Evolutionary conservation across 1,139 yeast species (phyloP).

Genomic region (Candida dubliniensis): DNA sequence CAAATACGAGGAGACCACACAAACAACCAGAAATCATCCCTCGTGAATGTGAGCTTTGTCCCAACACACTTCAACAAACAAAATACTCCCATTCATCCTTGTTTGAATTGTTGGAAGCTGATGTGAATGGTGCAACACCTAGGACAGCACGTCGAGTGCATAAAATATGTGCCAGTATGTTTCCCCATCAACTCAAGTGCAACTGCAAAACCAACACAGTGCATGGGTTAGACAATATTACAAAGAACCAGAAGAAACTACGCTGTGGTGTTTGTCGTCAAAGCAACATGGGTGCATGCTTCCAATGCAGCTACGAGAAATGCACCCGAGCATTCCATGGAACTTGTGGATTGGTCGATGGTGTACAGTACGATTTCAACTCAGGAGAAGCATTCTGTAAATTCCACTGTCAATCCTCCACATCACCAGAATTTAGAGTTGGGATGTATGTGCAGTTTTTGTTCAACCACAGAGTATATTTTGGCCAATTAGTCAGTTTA

Average conservation of each 20-base stretch:
- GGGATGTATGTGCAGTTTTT: conserved; percentile 31
- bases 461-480: conserved; percentile 21
- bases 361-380: conserved; percentile 33
- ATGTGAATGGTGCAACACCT: conserved; percentile 12
- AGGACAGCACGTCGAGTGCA: conserved; percentile 34
- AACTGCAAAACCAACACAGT: conserved; percentile 15
- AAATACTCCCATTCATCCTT: conserved; percentile 15
- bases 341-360: conserved; percentile 56
- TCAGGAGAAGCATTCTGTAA: conserved; percentile 29
- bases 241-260: conserved; percentile 43
- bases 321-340: conserved; percentile 61
- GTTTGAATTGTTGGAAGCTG: conserved; percentile 32
- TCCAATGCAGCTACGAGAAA: conserved; percentile 52
- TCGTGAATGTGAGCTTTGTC: conserved; percentile 51
- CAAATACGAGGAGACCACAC: not conserved
- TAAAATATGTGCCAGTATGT: conserved; percentile 50
- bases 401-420: conserved; percentile 26
- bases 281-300: conserved; percentile 48
- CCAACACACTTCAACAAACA: conserved; percentile 33
- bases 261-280: conserved; percentile 48
- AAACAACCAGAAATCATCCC: conserved; percentile 2
- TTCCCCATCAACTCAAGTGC: conserved; percentile 28
- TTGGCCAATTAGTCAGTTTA: conserved; percentile 32
- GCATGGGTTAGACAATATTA: conserved; percentile 34
- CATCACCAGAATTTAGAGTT: not conserved